Evolutionary conservation across 129 eudicot genomes (phyloP), one percentile per base, ranked within the genome.

Genomic region (Chrysanthemum seticuspe): DNA sequence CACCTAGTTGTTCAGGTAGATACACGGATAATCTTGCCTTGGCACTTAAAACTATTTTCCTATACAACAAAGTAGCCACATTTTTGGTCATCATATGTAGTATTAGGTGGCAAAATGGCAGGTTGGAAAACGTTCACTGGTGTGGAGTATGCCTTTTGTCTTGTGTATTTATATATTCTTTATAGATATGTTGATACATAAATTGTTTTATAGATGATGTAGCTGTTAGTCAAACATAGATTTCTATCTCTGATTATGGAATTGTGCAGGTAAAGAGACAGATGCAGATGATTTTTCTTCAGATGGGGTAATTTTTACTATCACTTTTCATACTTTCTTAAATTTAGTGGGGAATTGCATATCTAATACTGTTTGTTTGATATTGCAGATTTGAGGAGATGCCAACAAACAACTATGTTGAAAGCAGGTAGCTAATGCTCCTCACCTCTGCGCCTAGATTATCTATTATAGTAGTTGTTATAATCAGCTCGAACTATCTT

Each of bases 331-430:
- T 34, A 47, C 8, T 55, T 55, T 29, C 62, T 44, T 76, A 56
- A 7, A 74, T 13, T 48, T 50, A 52, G n/a, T 5, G 9, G 11
- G 21, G 16, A 15, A 21, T 67, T 51, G 13, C 64, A 58, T 73
- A 9, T 74, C 66, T 61, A 63, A 64, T 72, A 69, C 75, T 8
- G 73, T 51, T 44, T 67, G 71, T 72, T 50, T 45, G 78, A 66
- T 21, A 62, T 12, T 83, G 80, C 84, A 94, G 99, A 60, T 95
- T 95, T 54, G 99, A 95, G 85, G 99, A 95, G 82, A 95, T 95
- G 99, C 99, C 99, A n/a, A 95, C 99, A 58, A 88, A 91, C 77
- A 90, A 90, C 79, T 95, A 53, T 80, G 97, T 88, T 25, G 99
- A 95, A 80, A 90, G 97, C 97, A 95, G 99, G 99, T 95, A 82